Evolutionary conservation across 108 stramenopile genomes (phyloP), one percentile per base, ranked within the genome.

Genomic region (Nannochloropsis gaditana): DNA sequence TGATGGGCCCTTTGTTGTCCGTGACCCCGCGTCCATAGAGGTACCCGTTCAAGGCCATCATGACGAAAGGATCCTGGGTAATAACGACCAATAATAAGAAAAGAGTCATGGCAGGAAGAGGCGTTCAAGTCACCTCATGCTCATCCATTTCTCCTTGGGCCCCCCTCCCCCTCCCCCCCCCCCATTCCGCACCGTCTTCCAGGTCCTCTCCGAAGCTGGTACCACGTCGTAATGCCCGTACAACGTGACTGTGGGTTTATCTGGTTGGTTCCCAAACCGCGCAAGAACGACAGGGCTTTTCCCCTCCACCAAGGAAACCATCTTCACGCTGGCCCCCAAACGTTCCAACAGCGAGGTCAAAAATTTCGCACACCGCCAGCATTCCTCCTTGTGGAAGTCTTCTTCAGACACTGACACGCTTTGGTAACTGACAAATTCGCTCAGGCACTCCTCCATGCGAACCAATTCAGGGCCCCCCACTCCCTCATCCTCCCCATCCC

Each of bases 201-300:
- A 43, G 82, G 43, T 43, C 83, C 31, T 42, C 83, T 11, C 43
- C 79, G n/a, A 10, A 19, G 83, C 83, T 2, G 84, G 84, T 2
- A 50, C 45, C 2, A 87, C 87, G 79, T 87, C 87, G 80, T 87
- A 87, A 43, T 87, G 87, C 19, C 87, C 87, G 43, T 84, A 84
- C 2, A 87, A 19, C 10, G 79, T 50, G 9, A 87, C 42, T 0
- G 81, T 81, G 42, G 15, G 80, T 41, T 81, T 41, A 44, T 41
- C 84, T 42, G 10, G 42, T 44, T 44, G 11, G 84, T 84, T 41
- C 42, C 84, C 44, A 80, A 85, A 42, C 9, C 83, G 87, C 47
- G 41, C 80, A 9, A 42, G n/a, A 21, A 84, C 87, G 43, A 80
- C 84, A 9, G 84, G 45, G 31, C 73, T 84, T 17, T 19, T 42